Base-by-base conservation (phyloP, 2,329 filamentous ascomycete genomes). In the Beauveria varroae region DNA sequence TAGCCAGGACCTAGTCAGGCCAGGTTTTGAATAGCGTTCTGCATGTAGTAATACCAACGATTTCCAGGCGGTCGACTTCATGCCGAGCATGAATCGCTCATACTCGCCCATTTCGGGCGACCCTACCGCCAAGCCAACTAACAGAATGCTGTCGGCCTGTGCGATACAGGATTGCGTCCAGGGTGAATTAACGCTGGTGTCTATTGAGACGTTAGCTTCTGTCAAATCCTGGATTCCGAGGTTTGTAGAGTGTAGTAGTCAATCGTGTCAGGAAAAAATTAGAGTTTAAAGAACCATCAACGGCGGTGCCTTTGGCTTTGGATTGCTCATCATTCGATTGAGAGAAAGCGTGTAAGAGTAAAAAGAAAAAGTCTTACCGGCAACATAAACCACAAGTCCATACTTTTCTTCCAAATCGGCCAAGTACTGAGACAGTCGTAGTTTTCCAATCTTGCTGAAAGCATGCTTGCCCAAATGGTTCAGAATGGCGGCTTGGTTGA, bases 111-210 rank as follows among this genome's bases (percentile, higher is more conserved):
- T 95, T 50, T 84, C 87, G 0, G 95, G 89, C 3, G 93, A 96
- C 0, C 89, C 88, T 71, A 98, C 95, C 1, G 93, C 95, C 16
- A 98, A 77, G 1, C 92, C 95, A 30, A 99, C 91, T 9, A 99
- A 81, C 8, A 99, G 81, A 65, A 99, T 97, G 67, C 93, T 97
- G 74, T 99, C 95, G 1, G 95, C 95, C 74, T 99, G 95, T 18
- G 89, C 89, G 65, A 99, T 97, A 72, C 96, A 99, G 0, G 95
- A 98, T 70, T 97, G 92, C 0, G 96, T 99, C 95, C 95, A 99
- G 0, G 93, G 93, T 1, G 96, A 91, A 68, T 96, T 98, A 68
- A 98, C 95, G 63, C 87, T 96, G 5, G 96, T 99, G 73, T 99
- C 95, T 88, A 52, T 22, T 64, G 20, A 26, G 20, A 18, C 43